These are phyloP conservation scores for Globisporangium alternatum DNA, from an alignment of 352 stramenopile genomes.

Conservation along the genomic window DNA sequence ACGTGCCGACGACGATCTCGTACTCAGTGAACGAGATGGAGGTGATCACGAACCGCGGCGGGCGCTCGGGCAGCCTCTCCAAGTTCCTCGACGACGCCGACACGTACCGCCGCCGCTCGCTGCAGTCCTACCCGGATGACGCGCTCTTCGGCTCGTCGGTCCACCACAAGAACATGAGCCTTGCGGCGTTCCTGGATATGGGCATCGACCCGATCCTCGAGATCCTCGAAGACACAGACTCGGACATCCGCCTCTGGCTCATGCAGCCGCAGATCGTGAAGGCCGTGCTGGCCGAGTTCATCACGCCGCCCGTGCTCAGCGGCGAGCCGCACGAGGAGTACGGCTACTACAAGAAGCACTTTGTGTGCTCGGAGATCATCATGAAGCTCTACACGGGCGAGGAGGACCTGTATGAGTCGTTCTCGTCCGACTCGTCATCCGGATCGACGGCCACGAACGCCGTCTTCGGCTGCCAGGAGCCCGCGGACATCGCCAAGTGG, in stretches of 20 bases:
- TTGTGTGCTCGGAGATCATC: slow-evolving; percentile 88
- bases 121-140: slow-evolving; percentile 76
- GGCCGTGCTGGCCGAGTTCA: slow-evolving; percentile 74
- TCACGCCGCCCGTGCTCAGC: slow-evolving; percentile 69
- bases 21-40: slow-evolving; percentile 86
- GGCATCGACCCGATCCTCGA: slow-evolving; percentile 84
- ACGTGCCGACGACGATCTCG: slow-evolving; percentile 59
- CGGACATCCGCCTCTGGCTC: slow-evolving; percentile 80
- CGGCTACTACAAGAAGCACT: slow-evolving; percentile 88
- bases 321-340: slow-evolving; percentile 85
- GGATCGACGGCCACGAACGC: slow-evolving; percentile 59
- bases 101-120: slow-evolving; percentile 64
- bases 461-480: slow-evolving; percentile 80
- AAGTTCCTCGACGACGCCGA: slow-evolving; percentile 81
- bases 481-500: slow-evolving; percentile 74
- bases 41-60: slow-evolving; percentile 72
- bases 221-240: slow-evolving; percentile 83
- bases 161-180: slow-evolving; percentile 66
- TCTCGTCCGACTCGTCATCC: slow-evolving; percentile 79
- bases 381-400: slow-evolving; percentile 89
- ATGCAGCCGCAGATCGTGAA: slow-evolving; percentile 78
- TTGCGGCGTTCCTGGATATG: slow-evolving; percentile 72
- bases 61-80: slow-evolving; percentile 64
- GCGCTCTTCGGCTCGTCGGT: slow-evolving; percentile 36
- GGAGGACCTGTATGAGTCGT: slow-evolving; percentile 87